Conservation (phyloP, 208 protist species). For the Angomonas ambiguus region DNA sequence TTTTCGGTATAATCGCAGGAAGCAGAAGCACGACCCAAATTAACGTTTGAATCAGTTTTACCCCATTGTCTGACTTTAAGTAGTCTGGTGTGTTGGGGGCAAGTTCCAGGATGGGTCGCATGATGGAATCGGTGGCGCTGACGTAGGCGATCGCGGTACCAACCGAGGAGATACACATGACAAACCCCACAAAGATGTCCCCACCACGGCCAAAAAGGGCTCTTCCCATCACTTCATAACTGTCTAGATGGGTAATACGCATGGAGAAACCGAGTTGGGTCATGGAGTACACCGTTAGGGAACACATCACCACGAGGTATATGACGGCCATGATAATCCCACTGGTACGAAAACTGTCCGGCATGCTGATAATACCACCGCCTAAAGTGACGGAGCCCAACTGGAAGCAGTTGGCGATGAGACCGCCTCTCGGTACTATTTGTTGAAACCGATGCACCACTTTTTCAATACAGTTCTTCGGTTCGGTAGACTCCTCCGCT, state of each 20-base stretch:
- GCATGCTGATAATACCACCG: constrained; percentile 53
- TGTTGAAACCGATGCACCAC: constrained; percentile 9
- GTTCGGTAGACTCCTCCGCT: too few species aligned
- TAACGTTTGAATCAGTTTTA: constrained; percentile 29
- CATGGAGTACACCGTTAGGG: constrained; percentile 60
- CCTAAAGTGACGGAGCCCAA: constrained; percentile 56
- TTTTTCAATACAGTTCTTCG: too few species aligned
- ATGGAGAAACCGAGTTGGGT: constrained; percentile 42
- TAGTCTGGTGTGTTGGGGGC: constrained; percentile 29
- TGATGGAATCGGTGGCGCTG: constrained; percentile 51
- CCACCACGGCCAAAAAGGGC: constrained; percentile 40
- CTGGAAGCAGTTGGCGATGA: constrained; percentile 53
- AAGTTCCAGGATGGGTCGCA: constrained; percentile 42
- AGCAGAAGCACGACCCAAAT: constrained; percentile 64
- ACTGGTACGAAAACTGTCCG: constrained; percentile 38
- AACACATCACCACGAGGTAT: constrained; percentile 49
- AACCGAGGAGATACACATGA: constrained; percentile 59
- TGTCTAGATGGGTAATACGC: constrained; percentile 39
- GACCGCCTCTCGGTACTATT: constrained; percentile 39
- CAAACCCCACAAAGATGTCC: constrained; percentile 65
- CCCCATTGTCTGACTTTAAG: constrained; percentile 36
- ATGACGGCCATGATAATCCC: constrained; percentile 58
- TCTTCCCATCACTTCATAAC: constrained; percentile 50
- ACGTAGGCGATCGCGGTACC: constrained; percentile 76
- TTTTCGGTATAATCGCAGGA: constrained; percentile 61